phyloP scores from a whole-genome alignment of 331 rosid species.

The Spiraea crenata region DNA sequence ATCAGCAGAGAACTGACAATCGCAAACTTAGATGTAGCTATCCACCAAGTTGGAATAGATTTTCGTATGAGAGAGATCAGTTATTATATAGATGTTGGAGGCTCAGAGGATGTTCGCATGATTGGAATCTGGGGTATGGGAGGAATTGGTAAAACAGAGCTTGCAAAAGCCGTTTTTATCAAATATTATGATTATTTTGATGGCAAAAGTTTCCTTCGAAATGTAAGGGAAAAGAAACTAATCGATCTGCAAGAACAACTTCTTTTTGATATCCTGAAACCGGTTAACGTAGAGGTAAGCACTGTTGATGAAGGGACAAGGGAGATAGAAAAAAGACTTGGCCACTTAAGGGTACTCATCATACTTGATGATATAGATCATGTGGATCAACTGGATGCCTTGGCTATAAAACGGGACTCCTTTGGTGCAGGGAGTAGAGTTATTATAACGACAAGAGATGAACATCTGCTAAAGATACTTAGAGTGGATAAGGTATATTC shows the following conservation, averaged over 20 bases:
- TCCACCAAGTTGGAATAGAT: neutral
- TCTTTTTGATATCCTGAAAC: slow-evolving; percentile 5
- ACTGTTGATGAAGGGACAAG: neutral
- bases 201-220: slow-evolving; percentile 13
- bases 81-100: neutral
- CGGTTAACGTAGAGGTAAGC: neutral
- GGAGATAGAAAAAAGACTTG: neutral
- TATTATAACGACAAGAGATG: slow-evolving; percentile 16
- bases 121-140: slow-evolving; percentile 28
- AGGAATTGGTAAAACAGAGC: slow-evolving; percentile 18
- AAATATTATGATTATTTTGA: slow-evolving; percentile 1
- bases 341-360: neutral
- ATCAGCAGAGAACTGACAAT: neutral
- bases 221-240: neutral
- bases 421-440: slow-evolving; percentile 24
- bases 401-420: slow-evolving; percentile 7
- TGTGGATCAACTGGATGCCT: neutral
- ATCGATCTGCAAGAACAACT: slow-evolving; percentile 6
- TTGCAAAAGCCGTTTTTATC: slow-evolving; percentile 17
- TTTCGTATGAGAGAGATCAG: neutral
- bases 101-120: neutral
- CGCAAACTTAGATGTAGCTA: neutral
- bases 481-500: too few species aligned
- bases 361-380: neutral
- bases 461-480: too few species aligned